These are phyloP conservation scores for Solanum sparsipilum DNA, from an alignment of 257 asterid genomes.

Conservation along the genomic window DNA sequence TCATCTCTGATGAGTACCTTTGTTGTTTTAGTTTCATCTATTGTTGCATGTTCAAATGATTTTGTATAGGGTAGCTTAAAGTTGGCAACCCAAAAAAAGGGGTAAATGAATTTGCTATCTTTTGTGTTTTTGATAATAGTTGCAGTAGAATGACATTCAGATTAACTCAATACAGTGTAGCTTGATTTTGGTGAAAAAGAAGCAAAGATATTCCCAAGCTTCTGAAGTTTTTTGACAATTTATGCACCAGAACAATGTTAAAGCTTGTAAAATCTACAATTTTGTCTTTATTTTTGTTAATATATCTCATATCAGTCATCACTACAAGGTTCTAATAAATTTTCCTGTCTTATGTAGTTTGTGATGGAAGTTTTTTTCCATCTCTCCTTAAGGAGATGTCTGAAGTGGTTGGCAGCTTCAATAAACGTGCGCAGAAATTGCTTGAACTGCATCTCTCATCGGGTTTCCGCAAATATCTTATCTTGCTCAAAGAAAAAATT, in stretches of 20 bases:
- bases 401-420: slow-evolving; percentile 78
- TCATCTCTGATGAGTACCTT: background rate
- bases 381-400: slow-evolving; percentile 84
- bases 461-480: slow-evolving; percentile 50
- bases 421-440: slow-evolving; percentile 54
- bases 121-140: background rate
- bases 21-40: background rate
- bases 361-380: slow-evolving; percentile 93
- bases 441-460: slow-evolving; percentile 70
- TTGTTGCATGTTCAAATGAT: background rate
- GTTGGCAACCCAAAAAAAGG: background rate
- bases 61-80: background rate
- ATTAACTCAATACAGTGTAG: background rate
- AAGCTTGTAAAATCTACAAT: background rate
- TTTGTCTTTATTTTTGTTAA: background rate
- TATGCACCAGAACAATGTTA: background rate
- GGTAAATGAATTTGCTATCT: background rate
- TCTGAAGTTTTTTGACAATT: background rate
- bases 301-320: background rate
- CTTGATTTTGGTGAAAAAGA: background rate
- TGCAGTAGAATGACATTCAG: background rate
- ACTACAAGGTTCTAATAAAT: background rate
- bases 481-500: slow-evolving; percentile 53
- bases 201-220: background rate
- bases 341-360: slow-evolving; percentile 32